Conservation (phyloP, 208 protist genomes). For the Leishmania braziliensis region DNA sequence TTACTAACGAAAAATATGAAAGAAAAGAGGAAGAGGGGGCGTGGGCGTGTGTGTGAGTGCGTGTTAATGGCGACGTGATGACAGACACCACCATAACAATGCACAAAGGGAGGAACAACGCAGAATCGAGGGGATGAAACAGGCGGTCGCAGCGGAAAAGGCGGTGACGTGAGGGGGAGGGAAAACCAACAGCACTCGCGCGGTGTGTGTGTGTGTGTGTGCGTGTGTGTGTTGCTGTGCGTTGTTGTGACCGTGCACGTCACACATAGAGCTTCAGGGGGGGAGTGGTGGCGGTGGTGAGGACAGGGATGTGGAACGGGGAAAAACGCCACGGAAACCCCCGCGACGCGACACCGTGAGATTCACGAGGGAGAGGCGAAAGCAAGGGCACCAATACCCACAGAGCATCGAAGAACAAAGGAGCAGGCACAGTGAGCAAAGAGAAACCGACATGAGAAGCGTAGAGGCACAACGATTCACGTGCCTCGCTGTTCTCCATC, state of each 20-base stretch:
- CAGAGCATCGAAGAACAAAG: neutral
- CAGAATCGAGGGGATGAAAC: neutral
- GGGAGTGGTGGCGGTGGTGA: neutral
- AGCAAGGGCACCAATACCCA: neutral
- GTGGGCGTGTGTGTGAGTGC: neutral
- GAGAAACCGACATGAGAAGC: neutral
- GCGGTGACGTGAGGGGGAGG: neutral
- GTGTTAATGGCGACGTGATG: neutral
- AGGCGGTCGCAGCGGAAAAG: neutral
- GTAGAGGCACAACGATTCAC: neutral
- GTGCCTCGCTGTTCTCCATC: neutral
- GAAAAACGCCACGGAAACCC: neutral
- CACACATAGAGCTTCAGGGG: neutral
- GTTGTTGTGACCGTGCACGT: neutral
- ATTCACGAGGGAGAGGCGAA: neutral
- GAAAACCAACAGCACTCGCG: neutral
- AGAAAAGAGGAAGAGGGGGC: neutral
- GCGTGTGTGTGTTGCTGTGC: neutral
- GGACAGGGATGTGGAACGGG: neutral
- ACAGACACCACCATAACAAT: neutral
- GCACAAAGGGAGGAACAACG: no score
- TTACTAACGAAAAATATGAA: neutral
- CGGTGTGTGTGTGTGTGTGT: neutral
- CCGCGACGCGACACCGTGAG: neutral
- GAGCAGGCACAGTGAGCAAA: neutral